These are phyloP conservation scores for Globisporangium parvum DNA, from an alignment of 352 stramenopile genomes.

Conservation along the genomic window DNA sequence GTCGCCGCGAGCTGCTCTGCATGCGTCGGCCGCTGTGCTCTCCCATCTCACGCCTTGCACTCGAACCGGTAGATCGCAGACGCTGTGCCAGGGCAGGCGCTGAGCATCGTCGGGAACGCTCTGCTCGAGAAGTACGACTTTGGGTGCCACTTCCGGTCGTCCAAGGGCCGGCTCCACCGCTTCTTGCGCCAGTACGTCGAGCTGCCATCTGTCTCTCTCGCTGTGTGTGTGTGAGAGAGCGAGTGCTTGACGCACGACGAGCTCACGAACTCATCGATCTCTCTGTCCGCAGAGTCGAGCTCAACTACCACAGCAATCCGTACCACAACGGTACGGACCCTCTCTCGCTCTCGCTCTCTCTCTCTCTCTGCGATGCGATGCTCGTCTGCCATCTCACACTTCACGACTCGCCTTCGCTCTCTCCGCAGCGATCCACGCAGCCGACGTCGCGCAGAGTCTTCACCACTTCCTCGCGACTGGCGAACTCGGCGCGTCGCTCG, in stretches of 20 bases:
- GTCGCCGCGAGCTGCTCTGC: neutral
- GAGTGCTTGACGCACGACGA: neutral
- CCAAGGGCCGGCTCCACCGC: constrained; percentile 37
- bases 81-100: constrained; percentile 43
- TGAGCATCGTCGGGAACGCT: constrained; percentile 71
- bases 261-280: neutral
- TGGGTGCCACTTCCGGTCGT: constrained; percentile 52
- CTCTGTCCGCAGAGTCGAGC: constrained; percentile 29
- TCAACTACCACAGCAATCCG: constrained; percentile 61
- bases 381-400: neutral
- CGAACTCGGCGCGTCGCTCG: constrained; percentile 46
- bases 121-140: constrained; percentile 71
- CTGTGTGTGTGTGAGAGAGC: too few relatives aligned
- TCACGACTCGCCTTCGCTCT: neutral
- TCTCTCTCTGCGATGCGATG: too few relatives aligned
- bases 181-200: constrained; percentile 58
- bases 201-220: neutral
- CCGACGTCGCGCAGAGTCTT: constrained; percentile 74
- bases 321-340: constrained; percentile 73
- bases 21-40: neutral
- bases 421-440: constrained; percentile 60
- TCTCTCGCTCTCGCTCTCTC: neutral
- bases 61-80: constrained; percentile 26
- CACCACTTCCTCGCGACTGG: constrained; percentile 62
- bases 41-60: neutral